These are phyloP conservation scores for Penicillium glabrum DNA, from an alignment of 2,329 filamentous ascomycete species.

Conservation along the genomic window DNA sequence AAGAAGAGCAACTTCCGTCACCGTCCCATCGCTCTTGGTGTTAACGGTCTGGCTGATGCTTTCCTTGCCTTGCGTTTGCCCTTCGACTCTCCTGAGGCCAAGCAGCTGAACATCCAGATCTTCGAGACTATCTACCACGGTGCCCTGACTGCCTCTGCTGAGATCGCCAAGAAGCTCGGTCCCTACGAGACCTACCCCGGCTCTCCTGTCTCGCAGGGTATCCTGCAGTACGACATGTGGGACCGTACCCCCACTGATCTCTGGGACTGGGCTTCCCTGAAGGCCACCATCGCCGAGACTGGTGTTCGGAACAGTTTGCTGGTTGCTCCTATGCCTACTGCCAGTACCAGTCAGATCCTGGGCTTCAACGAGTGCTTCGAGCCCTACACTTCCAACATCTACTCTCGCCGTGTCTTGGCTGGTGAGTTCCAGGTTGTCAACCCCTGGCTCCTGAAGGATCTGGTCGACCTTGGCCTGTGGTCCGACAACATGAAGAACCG, in stretches of 20 bases:
- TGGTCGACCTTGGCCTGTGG: constrained; percentile 97
- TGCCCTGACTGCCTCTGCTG: constrained; percentile 82
- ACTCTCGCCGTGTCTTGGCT: constrained; percentile 94
- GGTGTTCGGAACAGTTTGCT: constrained; percentile 95
- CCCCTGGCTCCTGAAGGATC: constrained; percentile 96
- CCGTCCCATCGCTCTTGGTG: constrained; percentile 91
- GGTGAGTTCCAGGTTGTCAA: constrained; percentile 99
- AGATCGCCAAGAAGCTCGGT: constrained; percentile 79
- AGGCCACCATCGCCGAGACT: constrained; percentile 86
- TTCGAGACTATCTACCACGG: constrained; percentile 99
- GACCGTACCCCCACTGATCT: constrained; percentile 87
- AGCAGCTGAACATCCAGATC: constrained; percentile 93
- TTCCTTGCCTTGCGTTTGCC: constrained; percentile 96
- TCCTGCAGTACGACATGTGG: constrained; percentile 99
- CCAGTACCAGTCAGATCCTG: constrained; percentile 94
- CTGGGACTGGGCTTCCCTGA: constrained; percentile 92
- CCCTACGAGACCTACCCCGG: constrained; percentile 89
- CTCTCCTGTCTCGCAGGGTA: constrained; percentile 89
- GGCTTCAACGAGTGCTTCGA: constrained; percentile 99
- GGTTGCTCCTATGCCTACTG: constrained; percentile 96
- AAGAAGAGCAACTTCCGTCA: constrained; percentile 96
- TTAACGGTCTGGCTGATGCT: constrained; percentile 95
- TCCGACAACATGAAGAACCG: constrained; percentile 99
- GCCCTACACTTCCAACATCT: constrained; percentile 99
- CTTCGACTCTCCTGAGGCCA: constrained; percentile 94